A percentile compares a stretch with the other conserved stretches of the same genome.
Evolutionary conservation across 2,329 filamentous ascomycete species (phyloP).

Genomic region (Aspergillus sp.): DNA sequence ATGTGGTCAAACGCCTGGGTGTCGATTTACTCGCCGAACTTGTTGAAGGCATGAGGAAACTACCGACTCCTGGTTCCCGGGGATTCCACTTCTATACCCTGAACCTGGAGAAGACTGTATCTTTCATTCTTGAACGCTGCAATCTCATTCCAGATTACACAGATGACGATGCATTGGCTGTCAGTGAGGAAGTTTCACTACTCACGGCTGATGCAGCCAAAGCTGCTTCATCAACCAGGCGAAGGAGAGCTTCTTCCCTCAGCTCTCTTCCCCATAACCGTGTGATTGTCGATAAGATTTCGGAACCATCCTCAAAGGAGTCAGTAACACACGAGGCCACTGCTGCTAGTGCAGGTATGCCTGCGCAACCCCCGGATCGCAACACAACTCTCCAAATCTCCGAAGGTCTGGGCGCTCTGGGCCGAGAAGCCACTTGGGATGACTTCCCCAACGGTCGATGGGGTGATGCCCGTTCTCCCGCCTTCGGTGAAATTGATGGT

Average conservation of each 20-base stretch:
- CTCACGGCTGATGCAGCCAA: conserved; percentile 23
- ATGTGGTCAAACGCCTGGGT: conserved; percentile 49
- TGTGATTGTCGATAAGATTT: conserved; percentile 69
- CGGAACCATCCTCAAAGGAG: conserved; percentile 34
- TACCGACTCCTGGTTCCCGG: conserved; percentile 60
- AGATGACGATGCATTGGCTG: conserved; percentile 48
- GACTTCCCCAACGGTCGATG: conserved; percentile 96
- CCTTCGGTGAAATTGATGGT: conserved; percentile 96
- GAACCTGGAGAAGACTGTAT: conserved; percentile 93
- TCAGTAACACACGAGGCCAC: conserved; percentile 62
- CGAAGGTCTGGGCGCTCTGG: conserved; percentile 84
- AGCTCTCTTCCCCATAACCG: conserved; percentile 85
- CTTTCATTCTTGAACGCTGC: conserved; percentile 84
- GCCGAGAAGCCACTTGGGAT: conserved; percentile 96
- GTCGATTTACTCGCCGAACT: conserved; percentile 75
- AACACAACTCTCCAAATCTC: conserved; percentile 89
- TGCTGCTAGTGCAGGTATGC: conserved; percentile 75
- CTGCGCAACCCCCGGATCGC: conserved; percentile 67
- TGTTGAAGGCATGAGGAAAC: conserved; percentile 71
- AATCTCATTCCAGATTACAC: conserved; percentile 70
- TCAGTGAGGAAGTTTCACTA: conserved; percentile 27
- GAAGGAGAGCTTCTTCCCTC: conserved; percentile 73
- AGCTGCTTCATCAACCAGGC: conserved; percentile 38
- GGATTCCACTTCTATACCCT: conserved; percentile 98
- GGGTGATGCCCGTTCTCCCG: conserved; percentile 88